Conservation (phyloP, 2,329 filamentous ascomycete species). For the Claviceps sp. region DNA sequence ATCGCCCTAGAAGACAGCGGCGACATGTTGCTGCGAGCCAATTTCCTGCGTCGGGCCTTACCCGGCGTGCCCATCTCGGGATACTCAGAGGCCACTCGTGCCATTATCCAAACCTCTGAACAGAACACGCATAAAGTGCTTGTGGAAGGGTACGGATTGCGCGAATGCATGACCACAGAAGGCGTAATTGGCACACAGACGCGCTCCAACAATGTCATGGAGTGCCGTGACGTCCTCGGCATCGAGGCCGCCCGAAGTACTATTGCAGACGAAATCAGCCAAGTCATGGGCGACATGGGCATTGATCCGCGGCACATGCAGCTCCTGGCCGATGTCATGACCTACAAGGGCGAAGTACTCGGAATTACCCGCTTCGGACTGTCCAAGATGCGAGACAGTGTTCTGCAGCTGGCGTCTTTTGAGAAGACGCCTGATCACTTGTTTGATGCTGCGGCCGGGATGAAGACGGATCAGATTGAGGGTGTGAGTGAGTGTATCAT, state of each 20-base stretch:
- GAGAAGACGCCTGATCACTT: constrained; percentile 97
- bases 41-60: constrained; percentile 70
- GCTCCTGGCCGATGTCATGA: constrained; percentile 95
- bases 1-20: constrained; percentile 27
- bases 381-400: constrained; percentile 89
- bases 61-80: constrained; percentile 80
- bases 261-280: constrained; percentile 76
- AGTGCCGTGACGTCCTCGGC: constrained; percentile 73
- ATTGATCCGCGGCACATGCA: constrained; percentile 98
- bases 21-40: constrained; percentile 60
- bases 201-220: constrained; percentile 78
- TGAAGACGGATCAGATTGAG: constrained; percentile 85
- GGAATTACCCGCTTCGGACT: constrained; percentile 95
- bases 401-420: constrained; percentile 87
- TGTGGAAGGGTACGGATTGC: constrained; percentile 89
- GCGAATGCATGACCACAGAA: constrained; percentile 82
- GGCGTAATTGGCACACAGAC: constrained; percentile 70
- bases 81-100: constrained; percentile 72
- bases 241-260: constrained; percentile 88
- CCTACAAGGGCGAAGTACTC: constrained; percentile 91
- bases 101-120: constrained; percentile 76
- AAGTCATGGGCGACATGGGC: constrained; percentile 86
- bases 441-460: constrained; percentile 84
- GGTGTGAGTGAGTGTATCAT: constrained; percentile 96
- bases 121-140: constrained; percentile 57